phyloP scores from a whole-genome alignment of 768 basidiomycete genomes.

The Lactarius psammicola region DNA sequence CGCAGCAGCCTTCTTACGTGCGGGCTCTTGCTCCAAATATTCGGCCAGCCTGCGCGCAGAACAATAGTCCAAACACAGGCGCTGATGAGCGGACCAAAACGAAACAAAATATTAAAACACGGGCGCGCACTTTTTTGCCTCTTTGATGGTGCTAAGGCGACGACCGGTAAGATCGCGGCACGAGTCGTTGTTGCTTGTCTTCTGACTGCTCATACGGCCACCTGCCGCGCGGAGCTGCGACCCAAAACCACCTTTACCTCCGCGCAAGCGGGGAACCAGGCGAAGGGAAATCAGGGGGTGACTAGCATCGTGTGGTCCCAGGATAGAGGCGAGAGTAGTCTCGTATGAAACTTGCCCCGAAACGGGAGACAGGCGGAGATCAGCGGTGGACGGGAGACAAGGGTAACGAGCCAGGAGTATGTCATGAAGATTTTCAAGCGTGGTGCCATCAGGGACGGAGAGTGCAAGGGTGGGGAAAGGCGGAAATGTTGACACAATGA shows the following conservation, averaged over 20 bases:
- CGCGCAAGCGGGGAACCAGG: constrained; percentile 69
- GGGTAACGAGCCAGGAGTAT: constrained; percentile 49
- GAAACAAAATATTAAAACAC: not conserved
- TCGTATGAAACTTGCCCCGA: constrained; percentile 36
- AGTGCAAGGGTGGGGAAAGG: constrained; percentile 59
- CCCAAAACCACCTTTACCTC: constrained; percentile 98
- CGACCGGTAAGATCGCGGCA: constrained; percentile 91
- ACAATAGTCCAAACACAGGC: not conserved
- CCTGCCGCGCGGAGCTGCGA: constrained; percentile 95
- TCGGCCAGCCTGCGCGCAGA: constrained; percentile 60
- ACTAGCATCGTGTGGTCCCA: constrained; percentile 32
- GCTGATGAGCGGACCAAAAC: not conserved
- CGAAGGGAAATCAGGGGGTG: constrained; percentile 59
- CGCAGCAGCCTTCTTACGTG: constrained; percentile 71
- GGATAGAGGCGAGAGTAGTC: constrained; percentile 39
- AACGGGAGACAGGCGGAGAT: constrained; percentile 44
- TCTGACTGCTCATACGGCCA: constrained; percentile 95
- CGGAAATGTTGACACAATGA: constrained; percentile 59
- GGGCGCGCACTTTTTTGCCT: constrained; percentile 79
- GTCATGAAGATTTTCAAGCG: constrained; percentile 43
- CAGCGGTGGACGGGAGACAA: constrained; percentile 43
- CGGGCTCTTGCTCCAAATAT: constrained; percentile 82
- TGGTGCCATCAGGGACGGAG: constrained; percentile 42
- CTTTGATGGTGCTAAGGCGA: constrained; percentile 90
- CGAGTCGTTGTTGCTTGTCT: constrained; percentile 92